Evolutionary conservation across 176 grass and related monocot species (phyloP).

Genomic region (Carex cristatella): DNA sequence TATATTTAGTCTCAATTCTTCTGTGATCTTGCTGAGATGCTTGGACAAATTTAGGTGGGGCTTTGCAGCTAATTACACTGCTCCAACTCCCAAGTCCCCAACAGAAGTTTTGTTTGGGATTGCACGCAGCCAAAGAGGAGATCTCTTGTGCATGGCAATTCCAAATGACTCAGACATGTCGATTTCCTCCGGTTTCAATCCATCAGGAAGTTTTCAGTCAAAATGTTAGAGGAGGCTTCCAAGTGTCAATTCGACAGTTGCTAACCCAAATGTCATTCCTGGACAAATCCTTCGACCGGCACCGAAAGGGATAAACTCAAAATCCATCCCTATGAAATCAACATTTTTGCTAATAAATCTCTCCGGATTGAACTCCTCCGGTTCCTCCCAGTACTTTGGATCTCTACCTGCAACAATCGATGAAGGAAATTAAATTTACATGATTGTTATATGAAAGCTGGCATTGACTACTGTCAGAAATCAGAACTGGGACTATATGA

Average conservation of each 20-base stretch:
- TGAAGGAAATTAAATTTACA: background rate
- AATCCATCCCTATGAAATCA: slow-evolving; percentile 31
- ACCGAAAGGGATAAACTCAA: slow-evolving; percentile 29
- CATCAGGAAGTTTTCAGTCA: background rate
- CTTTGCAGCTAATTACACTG: background rate
- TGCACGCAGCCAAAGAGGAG: background rate
- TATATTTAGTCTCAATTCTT: background rate
- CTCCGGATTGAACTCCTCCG: slow-evolving; percentile 27
- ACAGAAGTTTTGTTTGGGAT: background rate
- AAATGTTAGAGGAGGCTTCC: slow-evolving; percentile 7
- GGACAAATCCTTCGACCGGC: slow-evolving; percentile 33
- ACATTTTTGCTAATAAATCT: slow-evolving; percentile 16
- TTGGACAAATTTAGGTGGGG: background rate
- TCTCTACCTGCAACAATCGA: slow-evolving; percentile 14
- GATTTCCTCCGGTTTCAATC: background rate
- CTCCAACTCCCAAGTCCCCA: background rate
- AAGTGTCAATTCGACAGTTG: background rate
- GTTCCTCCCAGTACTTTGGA: slow-evolving; percentile 15
- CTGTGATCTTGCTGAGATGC: background rate
- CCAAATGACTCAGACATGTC: slow-evolving; percentile 9
- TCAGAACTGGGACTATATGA: too few species aligned
- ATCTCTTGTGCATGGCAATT: background rate
- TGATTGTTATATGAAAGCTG: too few species aligned
- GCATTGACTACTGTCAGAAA: too few species aligned
- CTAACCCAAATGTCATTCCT: slow-evolving; percentile 18